phyloP scores from a whole-genome alignment of 208 protist species.

The Acanthamoeba royreba region DNA sequence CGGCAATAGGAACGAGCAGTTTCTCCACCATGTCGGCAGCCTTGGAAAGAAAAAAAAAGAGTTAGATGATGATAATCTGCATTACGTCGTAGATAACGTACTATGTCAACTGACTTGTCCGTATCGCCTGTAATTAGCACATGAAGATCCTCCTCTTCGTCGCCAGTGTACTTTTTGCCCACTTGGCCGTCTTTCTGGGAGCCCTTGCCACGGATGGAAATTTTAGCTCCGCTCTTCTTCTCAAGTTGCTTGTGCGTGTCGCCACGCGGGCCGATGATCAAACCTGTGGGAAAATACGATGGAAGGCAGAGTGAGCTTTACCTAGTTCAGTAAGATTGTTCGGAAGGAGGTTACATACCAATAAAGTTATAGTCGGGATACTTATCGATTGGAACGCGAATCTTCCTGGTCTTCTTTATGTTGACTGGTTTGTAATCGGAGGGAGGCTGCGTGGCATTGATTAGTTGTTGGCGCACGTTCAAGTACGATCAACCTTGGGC shows the following conservation, averaged over 20 bases:
- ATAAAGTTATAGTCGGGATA: constrained; percentile 83
- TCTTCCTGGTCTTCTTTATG: constrained; percentile 59
- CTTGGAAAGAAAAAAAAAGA: neutral
- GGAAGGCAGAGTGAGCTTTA: no score
- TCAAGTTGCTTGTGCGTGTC: constrained; percentile 83
- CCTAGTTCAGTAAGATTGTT: no score
- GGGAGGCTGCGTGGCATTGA: neutral
- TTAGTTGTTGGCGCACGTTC: no score
- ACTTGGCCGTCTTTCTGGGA: constrained; percentile 78
- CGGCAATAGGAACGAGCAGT: constrained; percentile 72
- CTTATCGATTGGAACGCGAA: constrained; percentile 77
- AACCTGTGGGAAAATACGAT: no score
- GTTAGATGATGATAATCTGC: no score
- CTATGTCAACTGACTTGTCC: constrained; percentile 66
- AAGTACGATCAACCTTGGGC: no score
- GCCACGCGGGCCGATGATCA: constrained; percentile 83
- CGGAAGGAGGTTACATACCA: no score
- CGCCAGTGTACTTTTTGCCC: constrained; percentile 32
- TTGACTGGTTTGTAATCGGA: constrained; percentile 43
- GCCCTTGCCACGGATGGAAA: constrained; percentile 82
- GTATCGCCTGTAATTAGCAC: constrained; percentile 77
- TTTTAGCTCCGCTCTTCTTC: constrained; percentile 78
- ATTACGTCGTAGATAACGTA: neutral
- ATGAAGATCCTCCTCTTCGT: constrained; percentile 75
- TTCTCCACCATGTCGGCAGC: constrained; percentile 69